A percentile compares a stretch with the other conserved stretches of the same genome.
Evolutionary conservation across 805 yeast species (phyloP).

Genomic region (Wickerhamiella siamensis): DNA sequence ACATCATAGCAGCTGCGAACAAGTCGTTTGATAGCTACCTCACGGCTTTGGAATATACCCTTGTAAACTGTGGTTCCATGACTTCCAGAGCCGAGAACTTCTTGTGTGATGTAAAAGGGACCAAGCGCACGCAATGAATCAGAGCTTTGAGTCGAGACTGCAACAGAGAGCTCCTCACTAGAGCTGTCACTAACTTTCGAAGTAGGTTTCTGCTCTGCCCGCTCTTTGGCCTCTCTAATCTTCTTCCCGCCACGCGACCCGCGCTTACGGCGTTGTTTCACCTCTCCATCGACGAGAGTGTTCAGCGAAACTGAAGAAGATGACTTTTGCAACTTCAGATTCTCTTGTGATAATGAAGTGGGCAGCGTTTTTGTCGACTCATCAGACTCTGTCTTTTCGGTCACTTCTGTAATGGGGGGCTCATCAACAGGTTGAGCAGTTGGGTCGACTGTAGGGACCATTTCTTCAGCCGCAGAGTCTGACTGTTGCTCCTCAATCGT

Average conservation of each 20-base stretch:
- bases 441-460: background rate
- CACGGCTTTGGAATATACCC: constrained; percentile 82
- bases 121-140: constrained; percentile 3
- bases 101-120: constrained; percentile 39
- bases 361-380: background rate
- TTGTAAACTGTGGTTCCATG: constrained; percentile 91
- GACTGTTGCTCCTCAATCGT: background rate
- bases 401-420: background rate
- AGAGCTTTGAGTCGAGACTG: background rate
- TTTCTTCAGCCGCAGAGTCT: background rate
- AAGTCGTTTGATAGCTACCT: constrained; percentile 94
- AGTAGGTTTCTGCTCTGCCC: constrained; percentile 3
- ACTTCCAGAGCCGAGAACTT: constrained; percentile 84
- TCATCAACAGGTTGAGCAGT: background rate
- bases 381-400: constrained; percentile 1
- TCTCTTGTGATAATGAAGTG: background rate
- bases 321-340: background rate
- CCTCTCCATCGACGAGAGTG: background rate
- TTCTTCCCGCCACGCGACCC: constrained; percentile 78
- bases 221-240: constrained; percentile 17
- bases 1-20: constrained; percentile 83
- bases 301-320: background rate
- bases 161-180: background rate
- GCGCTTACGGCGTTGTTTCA: constrained; percentile 51
- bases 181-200: background rate